These are phyloP conservation scores for Ailanthus altissimus DNA, from an alignment of 345 rosid genomes.

Conservation along the genomic window DNA sequence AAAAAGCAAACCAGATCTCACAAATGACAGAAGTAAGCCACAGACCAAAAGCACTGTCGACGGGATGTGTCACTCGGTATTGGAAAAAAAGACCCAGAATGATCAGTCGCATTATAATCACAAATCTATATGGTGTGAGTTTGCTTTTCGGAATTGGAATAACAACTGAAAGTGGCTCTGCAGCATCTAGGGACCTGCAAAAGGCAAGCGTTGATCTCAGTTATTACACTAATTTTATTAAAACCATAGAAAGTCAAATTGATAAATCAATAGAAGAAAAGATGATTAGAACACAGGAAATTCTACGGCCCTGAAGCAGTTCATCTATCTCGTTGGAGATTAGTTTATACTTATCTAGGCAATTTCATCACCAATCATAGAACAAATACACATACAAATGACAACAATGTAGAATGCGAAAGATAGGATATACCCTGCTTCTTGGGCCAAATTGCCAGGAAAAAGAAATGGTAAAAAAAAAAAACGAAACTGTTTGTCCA, in stretches of 20 bases:
- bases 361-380: neutral
- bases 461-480: neutral
- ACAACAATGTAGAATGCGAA: neutral
- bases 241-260: slow-evolving; percentile 14
- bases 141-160: slow-evolving; percentile 66
- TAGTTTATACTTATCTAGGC: neutral
- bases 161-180: slow-evolving; percentile 67
- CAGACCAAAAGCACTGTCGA: slow-evolving; percentile 74
- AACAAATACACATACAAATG: neutral
- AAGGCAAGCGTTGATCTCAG: slow-evolving; percentile 18
- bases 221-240: neutral
- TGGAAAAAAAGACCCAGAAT: slow-evolving; percentile 92
- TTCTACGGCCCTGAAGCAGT: neutral
- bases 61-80: slow-evolving; percentile 88
- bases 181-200: slow-evolving; percentile 60
- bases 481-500: neutral
- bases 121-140: slow-evolving; percentile 73
- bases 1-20: slow-evolving; percentile 98
- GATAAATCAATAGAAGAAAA: neutral
- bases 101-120: slow-evolving; percentile 73
- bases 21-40: slow-evolving; percentile 99
- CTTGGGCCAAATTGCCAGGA: no score
- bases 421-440: neutral
- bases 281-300: neutral
- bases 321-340: neutral